Conservation (phyloP, 2,329 filamentous ascomycete species). For the Waltergamsia citrina region DNA sequence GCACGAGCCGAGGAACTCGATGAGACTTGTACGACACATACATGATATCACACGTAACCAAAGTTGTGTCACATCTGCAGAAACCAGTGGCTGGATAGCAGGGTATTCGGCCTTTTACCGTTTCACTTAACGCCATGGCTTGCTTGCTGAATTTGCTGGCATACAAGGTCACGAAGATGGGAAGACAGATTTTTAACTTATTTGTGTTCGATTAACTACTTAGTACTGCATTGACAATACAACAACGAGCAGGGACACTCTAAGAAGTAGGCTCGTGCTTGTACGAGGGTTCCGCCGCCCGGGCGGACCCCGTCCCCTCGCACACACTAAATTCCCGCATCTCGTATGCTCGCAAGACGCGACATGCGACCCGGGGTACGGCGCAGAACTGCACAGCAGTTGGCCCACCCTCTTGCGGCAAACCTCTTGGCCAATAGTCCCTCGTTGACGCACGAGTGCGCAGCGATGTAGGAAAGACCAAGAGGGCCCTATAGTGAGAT, state of each 20-base stretch:
- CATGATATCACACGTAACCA: too few species aligned
- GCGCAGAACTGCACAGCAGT: constrained; percentile 6
- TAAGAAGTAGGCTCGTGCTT: constrained; percentile 24
- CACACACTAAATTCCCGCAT: constrained; percentile 24
- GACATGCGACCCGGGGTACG: constrained; percentile 5
- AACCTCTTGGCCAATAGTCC: constrained; percentile 4
- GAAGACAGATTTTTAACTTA: constrained; percentile 5
- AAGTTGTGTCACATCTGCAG: too few species aligned
- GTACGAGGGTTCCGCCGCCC: constrained; percentile 14
- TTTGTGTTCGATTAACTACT: constrained; percentile 30
- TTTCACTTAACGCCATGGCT: too few species aligned
- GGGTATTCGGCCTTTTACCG: too few species aligned
- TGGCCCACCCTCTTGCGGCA: neutral
- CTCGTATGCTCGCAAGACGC: constrained; percentile 10
- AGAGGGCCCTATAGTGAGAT: constrained; percentile 12
- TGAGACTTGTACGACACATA: too few species aligned
- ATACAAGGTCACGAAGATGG: neutral
- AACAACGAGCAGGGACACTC: constrained; percentile 27
- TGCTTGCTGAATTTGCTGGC: too few species aligned
- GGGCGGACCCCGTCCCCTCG: constrained; percentile 15
- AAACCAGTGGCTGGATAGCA: too few species aligned
- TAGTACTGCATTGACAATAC: constrained; percentile 29
- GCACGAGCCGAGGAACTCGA: too few species aligned
- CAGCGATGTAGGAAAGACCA: constrained; percentile 2
- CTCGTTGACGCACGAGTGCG: constrained; percentile 1